A percentile compares a stretch with the other conserved stretches of the same genome.
Evolutionary conservation across 768 basidiomycete genomes (phyloP).

Genomic region (Phallus indusiatus): DNA sequence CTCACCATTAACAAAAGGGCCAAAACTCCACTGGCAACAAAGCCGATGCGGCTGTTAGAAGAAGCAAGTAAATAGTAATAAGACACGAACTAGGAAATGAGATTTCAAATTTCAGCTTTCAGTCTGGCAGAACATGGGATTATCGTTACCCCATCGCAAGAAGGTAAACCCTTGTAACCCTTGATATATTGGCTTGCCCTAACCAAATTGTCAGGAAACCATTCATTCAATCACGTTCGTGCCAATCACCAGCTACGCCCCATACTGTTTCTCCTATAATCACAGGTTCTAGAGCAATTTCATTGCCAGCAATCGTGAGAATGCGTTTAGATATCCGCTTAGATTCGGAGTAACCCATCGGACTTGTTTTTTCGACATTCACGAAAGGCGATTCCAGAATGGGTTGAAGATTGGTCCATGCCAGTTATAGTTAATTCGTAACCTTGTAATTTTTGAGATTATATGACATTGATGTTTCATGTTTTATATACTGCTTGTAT

Average conservation of each 20-base stretch:
- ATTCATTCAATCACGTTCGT: constrained; percentile 10
- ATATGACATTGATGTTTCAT: neutral
- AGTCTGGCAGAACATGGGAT: neutral
- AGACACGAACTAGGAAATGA: neutral
- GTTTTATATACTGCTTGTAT: constrained; percentile 12
- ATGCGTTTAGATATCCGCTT: constrained; percentile 15
- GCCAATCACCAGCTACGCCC: constrained; percentile 13
- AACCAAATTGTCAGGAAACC: constrained; percentile 13
- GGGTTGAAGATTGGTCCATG: neutral
- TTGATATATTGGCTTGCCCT: neutral
- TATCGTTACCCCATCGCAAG: neutral
- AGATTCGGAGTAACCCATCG: constrained; percentile 2
- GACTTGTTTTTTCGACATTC: neutral
- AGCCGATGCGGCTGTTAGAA: neutral
- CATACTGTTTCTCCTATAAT: constrained; percentile 11
- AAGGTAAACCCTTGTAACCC: neutral
- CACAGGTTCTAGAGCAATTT: constrained; percentile 10
- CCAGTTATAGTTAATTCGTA: neutral
- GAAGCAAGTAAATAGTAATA: neutral
- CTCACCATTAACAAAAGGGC: constrained; percentile 28
- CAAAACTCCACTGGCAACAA: neutral
- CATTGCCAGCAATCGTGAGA: constrained; percentile 7
- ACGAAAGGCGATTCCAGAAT: neutral
- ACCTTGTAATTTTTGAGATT: neutral
- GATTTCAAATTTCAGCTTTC: neutral